Percentiles rank a stretch among this genome's conserved stretches.
phyloP scores from a whole-genome alignment of 306 rosid species.

The Rosa persica region DNA sequence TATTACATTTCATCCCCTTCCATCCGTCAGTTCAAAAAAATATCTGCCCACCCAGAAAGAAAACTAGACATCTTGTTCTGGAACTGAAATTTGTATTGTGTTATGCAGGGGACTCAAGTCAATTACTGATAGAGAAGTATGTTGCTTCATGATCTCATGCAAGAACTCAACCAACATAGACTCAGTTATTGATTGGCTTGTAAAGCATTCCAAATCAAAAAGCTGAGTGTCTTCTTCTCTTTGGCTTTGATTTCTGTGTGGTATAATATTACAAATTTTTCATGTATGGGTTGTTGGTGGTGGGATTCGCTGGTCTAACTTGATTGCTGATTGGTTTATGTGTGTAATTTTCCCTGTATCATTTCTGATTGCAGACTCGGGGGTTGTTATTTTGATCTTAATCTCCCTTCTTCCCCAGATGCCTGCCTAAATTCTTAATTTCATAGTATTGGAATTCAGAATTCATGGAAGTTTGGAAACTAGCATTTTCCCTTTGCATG shows the following conservation, averaged over 20 bases:
- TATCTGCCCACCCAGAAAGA: not conserved
- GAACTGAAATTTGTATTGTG: constrained; percentile 24
- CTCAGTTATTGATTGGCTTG: constrained; percentile 86
- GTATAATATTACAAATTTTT: constrained; percentile 38
- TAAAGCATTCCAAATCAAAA: constrained; percentile 94
- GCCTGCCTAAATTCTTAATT: not conserved
- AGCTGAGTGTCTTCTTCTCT: constrained; percentile 44
- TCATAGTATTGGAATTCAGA: not conserved
- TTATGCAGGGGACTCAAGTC: constrained; percentile 73
- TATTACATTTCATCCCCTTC: not conserved
- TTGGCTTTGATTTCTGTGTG: constrained; percentile 28
- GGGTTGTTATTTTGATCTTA: constrained; percentile 5
- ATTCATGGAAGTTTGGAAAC: constrained; percentile 12
- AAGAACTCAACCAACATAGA: constrained; percentile 92
- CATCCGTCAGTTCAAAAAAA: not conserved
- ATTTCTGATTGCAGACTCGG: constrained; percentile 12
- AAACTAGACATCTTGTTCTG: not conserved
- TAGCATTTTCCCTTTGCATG: not conserved
- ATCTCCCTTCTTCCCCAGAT: constrained; percentile 1
- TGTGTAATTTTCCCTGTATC: constrained; percentile 10
- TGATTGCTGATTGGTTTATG: constrained; percentile 43
- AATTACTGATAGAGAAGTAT: constrained; percentile 83
- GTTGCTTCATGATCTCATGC: constrained; percentile 97
- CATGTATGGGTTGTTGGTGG: constrained; percentile 45
- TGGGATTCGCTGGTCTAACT: constrained; percentile 45